Evolutionary conservation across 495 filamentous ascomycete species (phyloP).

Genomic region (Pyrenula massariospora): DNA sequence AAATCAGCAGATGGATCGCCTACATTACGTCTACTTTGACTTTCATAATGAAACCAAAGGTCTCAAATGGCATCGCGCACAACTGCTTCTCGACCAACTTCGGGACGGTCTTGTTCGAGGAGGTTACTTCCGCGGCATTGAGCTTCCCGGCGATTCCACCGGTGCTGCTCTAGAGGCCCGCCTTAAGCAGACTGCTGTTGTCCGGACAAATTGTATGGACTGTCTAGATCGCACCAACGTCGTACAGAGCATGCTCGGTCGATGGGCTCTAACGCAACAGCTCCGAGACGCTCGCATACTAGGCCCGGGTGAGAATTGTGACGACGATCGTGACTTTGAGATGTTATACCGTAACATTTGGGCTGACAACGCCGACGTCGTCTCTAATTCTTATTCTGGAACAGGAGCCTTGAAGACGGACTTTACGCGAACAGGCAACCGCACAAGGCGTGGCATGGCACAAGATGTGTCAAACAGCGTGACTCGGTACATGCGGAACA

Average conservation of each 20-base stretch:
- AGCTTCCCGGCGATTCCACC: constrained; percentile 59
- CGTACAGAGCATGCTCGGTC: constrained; percentile 88
- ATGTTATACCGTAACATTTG: constrained; percentile 86
- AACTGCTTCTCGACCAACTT: constrained; percentile 72
- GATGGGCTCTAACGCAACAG: constrained; percentile 76
- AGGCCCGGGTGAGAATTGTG: constrained; percentile 51
- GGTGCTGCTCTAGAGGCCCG: constrained; percentile 62
- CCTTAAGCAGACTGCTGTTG: constrained; percentile 68
- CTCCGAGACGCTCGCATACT: constrained; percentile 72
- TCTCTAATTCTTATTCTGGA: constrained; percentile 83
- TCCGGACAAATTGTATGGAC: constrained; percentile 98
- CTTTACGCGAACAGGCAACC: constrained; percentile 77
- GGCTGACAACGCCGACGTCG: constrained; percentile 96
- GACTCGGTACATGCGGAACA: constrained; percentile 77
- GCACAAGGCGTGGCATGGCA: constrained; percentile 69
- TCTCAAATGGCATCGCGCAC: constrained; percentile 82
- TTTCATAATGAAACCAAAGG: constrained; percentile 96
- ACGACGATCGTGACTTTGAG: constrained; percentile 68
- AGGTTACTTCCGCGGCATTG: constrained; percentile 85
- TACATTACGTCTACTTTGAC: constrained; percentile 97
- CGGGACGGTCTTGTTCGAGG: constrained; percentile 58
- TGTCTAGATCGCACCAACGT: constrained; percentile 97
- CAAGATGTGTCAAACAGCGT: constrained; percentile 75
- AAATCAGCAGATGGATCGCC: constrained; percentile 56
- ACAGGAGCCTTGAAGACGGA: constrained; percentile 96